Base-by-base conservation (phyloP, 2,329 filamentous ascomycete species). In the Trichoderma atrobrunneum region DNA sequence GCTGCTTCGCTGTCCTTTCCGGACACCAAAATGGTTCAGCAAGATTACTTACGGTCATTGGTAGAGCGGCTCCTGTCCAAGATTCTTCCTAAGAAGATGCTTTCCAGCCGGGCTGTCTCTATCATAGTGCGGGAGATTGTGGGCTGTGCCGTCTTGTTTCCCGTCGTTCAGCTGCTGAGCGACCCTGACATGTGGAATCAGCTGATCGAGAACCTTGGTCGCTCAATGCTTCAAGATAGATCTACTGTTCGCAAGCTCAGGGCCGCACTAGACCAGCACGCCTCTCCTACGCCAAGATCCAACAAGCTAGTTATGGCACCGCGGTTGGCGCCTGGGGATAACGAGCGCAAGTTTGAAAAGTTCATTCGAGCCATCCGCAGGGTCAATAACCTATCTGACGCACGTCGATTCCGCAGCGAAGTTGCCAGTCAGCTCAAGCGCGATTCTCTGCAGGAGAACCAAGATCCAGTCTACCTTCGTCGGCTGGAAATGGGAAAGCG, bases 121-220 rank as follows among this genome's bases (percentile, higher is more conserved):
- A 92, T 91, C 43, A 85, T 99, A 69, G 88, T 98, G 73, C 91
- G 93, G 76, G 97, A 99, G 83, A 91, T 99, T 73, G 89, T 98
- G n/a, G 87, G 94, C 26, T 98, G 96, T 81, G 93, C 94, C n/a
- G 91, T 99, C 51, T 84, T 99, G 48, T 91, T 90, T 56, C 96
- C 96, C 0, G 84, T 97, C 26, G 87, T 98, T 79, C 90, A 92
- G 77, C 85, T 94, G 74, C 84, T 99, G 21, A 89, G 93, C 6
- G 95, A 99, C 76, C 95, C 97, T 1, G 97, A 99, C 83, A 97
- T 92, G 10, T 99, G 95, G 95, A 98, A 99, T 78, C 95, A 98
- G 80, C 82, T 97, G 73, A 94, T 98, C 87, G 95, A 98, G 81
- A 95, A 91, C 71, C 94, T 91, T 81, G 92, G 94, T 21, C 91